phyloP scores from a whole-genome alignment of 2,329 filamentous ascomycete species.

The Clonostachys sp. region DNA sequence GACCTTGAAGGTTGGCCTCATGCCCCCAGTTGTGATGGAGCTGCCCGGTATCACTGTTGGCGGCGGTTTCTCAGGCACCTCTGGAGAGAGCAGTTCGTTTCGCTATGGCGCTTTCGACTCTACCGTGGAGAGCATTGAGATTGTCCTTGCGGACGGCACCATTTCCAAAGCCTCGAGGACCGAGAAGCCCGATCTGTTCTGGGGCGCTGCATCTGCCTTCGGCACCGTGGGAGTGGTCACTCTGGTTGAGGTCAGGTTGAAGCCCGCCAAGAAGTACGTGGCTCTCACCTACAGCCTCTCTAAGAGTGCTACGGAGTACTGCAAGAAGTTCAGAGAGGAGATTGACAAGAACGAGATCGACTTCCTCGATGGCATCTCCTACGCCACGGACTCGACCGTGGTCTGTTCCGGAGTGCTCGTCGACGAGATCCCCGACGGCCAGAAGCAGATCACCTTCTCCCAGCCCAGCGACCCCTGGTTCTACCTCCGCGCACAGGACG shows the following conservation, averaged over 20 bases:
- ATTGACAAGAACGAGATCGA: constrained; percentile 39
- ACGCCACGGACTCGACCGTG: constrained; percentile 46
- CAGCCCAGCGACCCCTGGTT: constrained; percentile 65
- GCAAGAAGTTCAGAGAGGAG: constrained; percentile 38
- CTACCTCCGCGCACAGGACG: constrained; percentile 60
- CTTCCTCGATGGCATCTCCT: constrained; percentile 69
- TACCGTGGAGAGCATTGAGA: constrained; percentile 57
- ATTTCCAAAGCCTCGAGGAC: constrained; percentile 48
- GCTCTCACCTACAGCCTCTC: constrained; percentile 51
- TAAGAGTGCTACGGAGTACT: constrained; percentile 28
- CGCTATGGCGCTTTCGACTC: constrained; percentile 62
- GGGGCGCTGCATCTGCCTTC: constrained; percentile 59
- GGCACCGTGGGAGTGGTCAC: constrained; percentile 66
- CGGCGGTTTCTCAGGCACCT: constrained; percentile 62
- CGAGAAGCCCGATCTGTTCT: constrained; percentile 55
- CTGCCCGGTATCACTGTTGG: constrained; percentile 70
- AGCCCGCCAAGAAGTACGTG: constrained; percentile 49
- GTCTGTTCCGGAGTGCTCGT: constrained; percentile 57
- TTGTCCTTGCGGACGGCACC: constrained; percentile 58
- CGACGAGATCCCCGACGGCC: constrained; percentile 32
- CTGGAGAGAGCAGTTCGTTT: constrained; percentile 66
- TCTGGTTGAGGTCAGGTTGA: constrained; percentile 54
- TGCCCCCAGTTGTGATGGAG: constrained; percentile 66
- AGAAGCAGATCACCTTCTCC: constrained; percentile 42
- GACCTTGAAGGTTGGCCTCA: constrained; percentile 47